Percentiles rank a stretch among this genome's conserved stretches.
Evolutionary conservation across 2,329 filamentous ascomycete genomes (phyloP).

Genomic region (Alternaria atra): DNA sequence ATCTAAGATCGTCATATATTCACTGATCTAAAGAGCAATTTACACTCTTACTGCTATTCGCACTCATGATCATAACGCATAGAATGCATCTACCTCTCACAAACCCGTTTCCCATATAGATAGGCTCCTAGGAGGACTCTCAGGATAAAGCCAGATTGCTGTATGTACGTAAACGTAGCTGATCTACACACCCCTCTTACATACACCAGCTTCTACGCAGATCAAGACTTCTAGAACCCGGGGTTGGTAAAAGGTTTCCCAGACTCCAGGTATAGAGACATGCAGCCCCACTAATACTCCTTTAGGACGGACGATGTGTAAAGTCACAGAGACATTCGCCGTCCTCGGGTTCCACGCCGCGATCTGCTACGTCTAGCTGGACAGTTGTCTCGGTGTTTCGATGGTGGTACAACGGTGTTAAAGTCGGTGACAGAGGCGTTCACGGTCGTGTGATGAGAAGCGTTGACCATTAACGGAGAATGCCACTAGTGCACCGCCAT

Average conservation of each 20-base stretch:
- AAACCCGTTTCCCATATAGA: background rate
- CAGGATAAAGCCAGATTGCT: background rate
- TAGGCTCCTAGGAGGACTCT: background rate
- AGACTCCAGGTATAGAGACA: background rate
- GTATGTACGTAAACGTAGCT: background rate
- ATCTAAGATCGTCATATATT: background rate
- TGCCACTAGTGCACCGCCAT: slow-evolving; percentile 6
- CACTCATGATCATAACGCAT: background rate
- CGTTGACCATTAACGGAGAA: background rate
- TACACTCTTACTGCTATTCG: background rate
- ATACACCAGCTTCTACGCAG: background rate
- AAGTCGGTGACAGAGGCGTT: background rate
- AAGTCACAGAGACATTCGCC: background rate
- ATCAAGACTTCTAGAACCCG: background rate
- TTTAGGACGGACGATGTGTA: background rate
- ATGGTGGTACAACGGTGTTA: slow-evolving; percentile 3
- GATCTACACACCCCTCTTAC: background rate
- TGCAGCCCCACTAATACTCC: slow-evolving; percentile 3
- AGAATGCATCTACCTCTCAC: background rate
- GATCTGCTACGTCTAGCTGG: background rate
- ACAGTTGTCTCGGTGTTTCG: background rate
- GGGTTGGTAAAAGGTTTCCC: background rate
- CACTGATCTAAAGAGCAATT: background rate
- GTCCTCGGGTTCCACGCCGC: background rate
- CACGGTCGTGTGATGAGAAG: slow-evolving; percentile 1